Conservation (phyloP, 2,329 filamentous ascomycete species). For the Phialophora macrospora region DNA sequence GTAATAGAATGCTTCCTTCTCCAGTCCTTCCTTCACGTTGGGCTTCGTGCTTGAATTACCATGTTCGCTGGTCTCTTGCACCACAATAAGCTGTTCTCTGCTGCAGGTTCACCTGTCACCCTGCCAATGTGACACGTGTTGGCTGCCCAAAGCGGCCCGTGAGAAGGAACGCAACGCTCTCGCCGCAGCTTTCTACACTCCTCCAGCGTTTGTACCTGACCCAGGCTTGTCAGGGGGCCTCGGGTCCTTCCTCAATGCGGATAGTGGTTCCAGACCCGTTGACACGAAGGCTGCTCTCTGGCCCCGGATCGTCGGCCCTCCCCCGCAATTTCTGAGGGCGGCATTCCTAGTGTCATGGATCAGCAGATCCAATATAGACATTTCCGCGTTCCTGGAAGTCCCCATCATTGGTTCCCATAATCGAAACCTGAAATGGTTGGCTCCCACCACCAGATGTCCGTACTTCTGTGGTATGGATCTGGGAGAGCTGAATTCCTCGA, state of each 20-base stretch:
- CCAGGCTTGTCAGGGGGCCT: background rate
- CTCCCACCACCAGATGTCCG: conserved; percentile 18
- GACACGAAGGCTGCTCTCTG: conserved; percentile 5
- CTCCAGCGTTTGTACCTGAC: background rate
- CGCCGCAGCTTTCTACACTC: background rate
- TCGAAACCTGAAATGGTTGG: conserved; percentile 15
- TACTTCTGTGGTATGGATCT: conserved; percentile 1
- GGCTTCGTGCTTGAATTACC: background rate
- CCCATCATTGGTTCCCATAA: conserved; percentile 2
- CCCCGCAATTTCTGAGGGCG: conserved; percentile 22
- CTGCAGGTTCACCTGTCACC: background rate
- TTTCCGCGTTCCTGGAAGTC: background rate
- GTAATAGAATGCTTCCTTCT: conserved; percentile 40
- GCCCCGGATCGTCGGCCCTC: conserved; percentile 27
- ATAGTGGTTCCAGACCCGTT: conserved; percentile 10
- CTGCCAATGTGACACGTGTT: conserved; percentile 18
- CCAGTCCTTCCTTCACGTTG: conserved; percentile 20
- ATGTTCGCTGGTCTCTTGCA: background rate
- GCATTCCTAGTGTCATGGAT: conserved; percentile 17
- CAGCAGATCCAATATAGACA: conserved; percentile 19
- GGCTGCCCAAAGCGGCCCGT: conserved; percentile 1
- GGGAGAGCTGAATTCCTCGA: background rate
- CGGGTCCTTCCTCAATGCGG: conserved; percentile 13
- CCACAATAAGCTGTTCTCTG: background rate
- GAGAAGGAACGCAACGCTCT: conserved; percentile 13